Base-by-base conservation (phyloP, 2,329 filamentous ascomycete genomes). In the Zymoseptoria pseudotritici region DNA sequence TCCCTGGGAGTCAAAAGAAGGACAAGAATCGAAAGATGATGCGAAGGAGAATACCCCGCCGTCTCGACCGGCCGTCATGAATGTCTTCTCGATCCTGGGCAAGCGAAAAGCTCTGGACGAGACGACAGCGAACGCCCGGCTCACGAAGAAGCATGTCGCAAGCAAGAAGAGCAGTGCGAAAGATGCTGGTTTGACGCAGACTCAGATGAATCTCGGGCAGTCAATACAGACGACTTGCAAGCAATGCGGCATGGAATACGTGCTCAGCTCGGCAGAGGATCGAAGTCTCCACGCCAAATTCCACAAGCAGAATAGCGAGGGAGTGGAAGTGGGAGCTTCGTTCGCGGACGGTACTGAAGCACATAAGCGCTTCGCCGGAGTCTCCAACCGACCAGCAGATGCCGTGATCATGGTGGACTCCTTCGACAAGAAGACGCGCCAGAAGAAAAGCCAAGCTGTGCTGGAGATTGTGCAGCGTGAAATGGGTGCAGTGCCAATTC, bases 201-300 rank as follows among this genome's bases (percentile, higher is more conserved):
- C 84, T 77, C 82, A 84, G 65, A 79, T 87, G 61, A 83, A 84
- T 65, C 75, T 86, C 11, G 84, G 83, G 2, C 75, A 78, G 49
- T 78, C 82, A 50, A 74, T 80, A 49, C 78, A 82, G 53, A 82
- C 81, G 65, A 82, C 79, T 10, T 88, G 86, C 72, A 75, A 76
- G 46, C 76, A 75, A 2, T 88, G 86, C 66, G 82, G 83, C 0
- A 88, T 88, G 86, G 83, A 86, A 57, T 88, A 87, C 65, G 79
- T 84, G 36, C 82, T 84, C 3, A 86, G 84, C 0, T 82, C 82
- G 55, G 73, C 76, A 6, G 84, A 86, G 66, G 86, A 88, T 66
- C 76, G 78, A n/a, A 80, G 79, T 6, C 68, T 88, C 57, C 86
- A 88, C 69, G 81, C 82, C 64, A 85, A 83, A 63, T 88, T 84